These are phyloP conservation scores for Fraxinus floribunda DNA, from an alignment of 305 asterid species.

Conservation along the genomic window DNA sequence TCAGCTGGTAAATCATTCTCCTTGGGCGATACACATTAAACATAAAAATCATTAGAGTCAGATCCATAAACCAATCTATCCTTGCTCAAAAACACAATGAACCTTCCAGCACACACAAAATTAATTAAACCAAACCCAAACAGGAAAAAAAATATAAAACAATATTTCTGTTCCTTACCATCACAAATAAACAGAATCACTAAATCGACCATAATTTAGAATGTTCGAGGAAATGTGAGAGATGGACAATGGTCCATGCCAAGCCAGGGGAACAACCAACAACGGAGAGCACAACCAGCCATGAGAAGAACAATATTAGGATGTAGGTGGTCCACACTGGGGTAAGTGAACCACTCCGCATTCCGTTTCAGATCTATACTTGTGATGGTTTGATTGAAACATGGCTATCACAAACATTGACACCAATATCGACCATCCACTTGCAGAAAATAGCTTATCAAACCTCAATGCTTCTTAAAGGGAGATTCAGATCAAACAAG, in stretches of 20 bases:
- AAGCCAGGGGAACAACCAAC: slow-evolving; percentile 31
- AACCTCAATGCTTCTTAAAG: not conserved
- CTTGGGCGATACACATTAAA: not conserved
- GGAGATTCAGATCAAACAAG: not conserved
- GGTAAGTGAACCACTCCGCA: slow-evolving; percentile 32
- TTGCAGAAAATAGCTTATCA: not conserved
- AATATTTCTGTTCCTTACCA: not conserved
- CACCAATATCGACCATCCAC: not conserved
- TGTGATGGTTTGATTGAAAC: not conserved
- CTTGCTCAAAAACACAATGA: not conserved
- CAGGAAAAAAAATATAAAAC: not conserved
- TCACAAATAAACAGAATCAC: not conserved
- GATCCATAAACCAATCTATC: not conserved
- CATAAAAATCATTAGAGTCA: not conserved
- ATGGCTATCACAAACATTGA: not conserved
- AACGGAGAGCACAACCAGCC: slow-evolving; percentile 28
- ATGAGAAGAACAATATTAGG: slow-evolving; percentile 26
- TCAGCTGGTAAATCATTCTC: not conserved
- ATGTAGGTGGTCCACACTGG: slow-evolving; percentile 32
- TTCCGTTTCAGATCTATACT: slow-evolving; percentile 24
- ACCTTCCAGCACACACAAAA: not conserved
- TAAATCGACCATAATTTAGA: not conserved
- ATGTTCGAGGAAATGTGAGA: slow-evolving; percentile 26
- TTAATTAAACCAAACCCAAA: not conserved
- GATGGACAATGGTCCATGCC: slow-evolving; percentile 35